A percentile compares a stretch with the other conserved stretches of the same genome.
These are phyloP conservation scores for Venturia asperata DNA, from an alignment of 2,329 filamentous ascomycete genomes.

Conservation along the genomic window DNA sequence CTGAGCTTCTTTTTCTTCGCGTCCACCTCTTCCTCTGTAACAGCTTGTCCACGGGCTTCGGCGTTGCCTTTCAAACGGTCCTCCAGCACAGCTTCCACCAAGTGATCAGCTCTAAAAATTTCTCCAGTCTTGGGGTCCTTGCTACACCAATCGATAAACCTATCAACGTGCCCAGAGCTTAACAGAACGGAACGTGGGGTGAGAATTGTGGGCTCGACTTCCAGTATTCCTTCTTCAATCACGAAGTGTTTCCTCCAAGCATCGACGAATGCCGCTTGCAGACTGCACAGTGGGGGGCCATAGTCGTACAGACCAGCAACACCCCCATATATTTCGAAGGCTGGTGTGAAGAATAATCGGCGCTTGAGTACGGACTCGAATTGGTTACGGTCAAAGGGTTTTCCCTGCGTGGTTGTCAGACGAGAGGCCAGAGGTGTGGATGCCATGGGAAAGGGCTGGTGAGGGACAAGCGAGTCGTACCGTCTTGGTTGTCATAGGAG, in stretches of 20 bases:
- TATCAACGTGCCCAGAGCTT: constrained; percentile 84
- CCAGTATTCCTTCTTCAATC: constrained; percentile 88
- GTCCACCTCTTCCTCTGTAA: constrained; percentile 60
- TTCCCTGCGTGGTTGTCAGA: constrained; percentile 48
- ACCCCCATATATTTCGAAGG: constrained; percentile 92
- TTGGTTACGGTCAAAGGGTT: constrained; percentile 74
- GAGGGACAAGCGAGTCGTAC: constrained; percentile 31
- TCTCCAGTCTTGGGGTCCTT: constrained; percentile 97
- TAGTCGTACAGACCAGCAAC: constrained; percentile 73
- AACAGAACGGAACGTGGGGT: constrained; percentile 92
- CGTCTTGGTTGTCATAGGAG: constrained; percentile 53
- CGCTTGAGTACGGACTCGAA: constrained; percentile 83
- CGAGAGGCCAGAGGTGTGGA: no score
- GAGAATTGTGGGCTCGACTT: constrained; percentile 88
- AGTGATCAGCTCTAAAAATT: constrained; percentile 90
- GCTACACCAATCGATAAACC: constrained; percentile 76
- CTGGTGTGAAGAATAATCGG: constrained; percentile 49
- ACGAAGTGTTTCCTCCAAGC: constrained; percentile 91
- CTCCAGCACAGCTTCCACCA: constrained; percentile 92
- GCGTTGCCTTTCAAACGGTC: constrained; percentile 81
- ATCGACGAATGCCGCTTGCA: constrained; percentile 83
- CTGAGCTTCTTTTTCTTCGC: constrained; percentile 80
- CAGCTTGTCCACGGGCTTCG: constrained; percentile 77
- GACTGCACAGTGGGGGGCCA: constrained; percentile 77
- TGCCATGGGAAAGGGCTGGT: no score